Evolutionary conservation across 169 alveolate species (phyloP), one percentile per base, ranked within the genome.

Genomic region (Cryptosporidium andersoni): DNA sequence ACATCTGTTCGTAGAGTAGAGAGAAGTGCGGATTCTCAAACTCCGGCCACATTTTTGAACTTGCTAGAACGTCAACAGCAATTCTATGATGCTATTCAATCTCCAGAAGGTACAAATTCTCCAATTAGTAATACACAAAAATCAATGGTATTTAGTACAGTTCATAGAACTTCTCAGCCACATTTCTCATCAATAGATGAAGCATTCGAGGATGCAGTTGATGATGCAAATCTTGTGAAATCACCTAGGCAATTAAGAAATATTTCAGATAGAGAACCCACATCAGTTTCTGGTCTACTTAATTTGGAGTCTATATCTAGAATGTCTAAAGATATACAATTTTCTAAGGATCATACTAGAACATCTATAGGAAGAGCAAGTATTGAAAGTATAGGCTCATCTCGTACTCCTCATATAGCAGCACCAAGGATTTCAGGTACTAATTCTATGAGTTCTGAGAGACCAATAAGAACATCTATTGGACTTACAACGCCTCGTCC

Each of bases 401-500:
- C 63, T 43, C 67, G 85, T 6, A 74, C 85, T 3, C 85, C 85
- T 43, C 48, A 74, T 58, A 47, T 62, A 16, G 60, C 7, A 16
- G 74, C 55, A 58, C 85, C 55, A 14, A 74, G 85, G 36, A 55
- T 11, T 51, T 74, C 85, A 3, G 53, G 43, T 47, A 74, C 34
- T 56, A 55, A 48, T 3, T 14, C 62, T 58, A 40, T 12, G 11
- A 53, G 85, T 42, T 52, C 47, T 67, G 85, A 74, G 1, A 66
- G 85, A 5, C 65, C 47, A 11, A 40, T 65, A 8, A 55, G 85
- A 4, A 47, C 74, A 34, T 74, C 85, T 40, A 74, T 74, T 11
- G 85, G 85, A 9, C 49, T 74, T 8, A 74, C 85, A 74, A 74
- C 85, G 8, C 85, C 85, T 14, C 55, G 85, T 45, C 85, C 85